phyloP scores from a whole-genome alignment of 352 stramenopile genomes.

The Phytopythium cucurbitacearum region DNA sequence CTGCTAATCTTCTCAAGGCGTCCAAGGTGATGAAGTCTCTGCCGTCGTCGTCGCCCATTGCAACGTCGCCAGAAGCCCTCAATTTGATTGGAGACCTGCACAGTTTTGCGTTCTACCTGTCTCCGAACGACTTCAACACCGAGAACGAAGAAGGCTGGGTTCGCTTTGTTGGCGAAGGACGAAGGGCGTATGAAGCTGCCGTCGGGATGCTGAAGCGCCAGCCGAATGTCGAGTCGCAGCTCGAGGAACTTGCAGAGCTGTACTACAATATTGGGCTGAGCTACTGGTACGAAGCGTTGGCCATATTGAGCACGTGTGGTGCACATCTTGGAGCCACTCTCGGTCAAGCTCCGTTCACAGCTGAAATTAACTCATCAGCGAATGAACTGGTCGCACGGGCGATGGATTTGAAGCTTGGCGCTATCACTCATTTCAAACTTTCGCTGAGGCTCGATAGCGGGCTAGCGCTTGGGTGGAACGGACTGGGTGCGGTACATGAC shows the following conservation, averaged over 20 bases:
- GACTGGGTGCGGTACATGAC: slow-evolving; percentile 55
- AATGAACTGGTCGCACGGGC: slow-evolving; percentile 2
- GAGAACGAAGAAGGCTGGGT: slow-evolving; percentile 39
- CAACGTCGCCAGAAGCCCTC: slow-evolving; percentile 29
- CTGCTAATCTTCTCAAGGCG: slow-evolving; percentile 55
- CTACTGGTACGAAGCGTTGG: slow-evolving; percentile 77
- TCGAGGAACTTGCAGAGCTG: slow-evolving; percentile 25
- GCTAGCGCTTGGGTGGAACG: slow-evolving; percentile 73
- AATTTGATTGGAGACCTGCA: slow-evolving; percentile 83
- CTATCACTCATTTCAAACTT: slow-evolving; percentile 35
- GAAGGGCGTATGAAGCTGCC: slow-evolving; percentile 49
- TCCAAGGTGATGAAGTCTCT: slow-evolving; percentile 42
- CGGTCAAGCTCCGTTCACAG: too few relatives aligned
- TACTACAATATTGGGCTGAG: slow-evolving; percentile 69
- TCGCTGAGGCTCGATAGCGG: slow-evolving; percentile 40
- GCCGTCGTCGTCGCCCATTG: slow-evolving; percentile 17
- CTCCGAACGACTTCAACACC: slow-evolving; percentile 48
- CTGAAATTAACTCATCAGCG: not conserved
- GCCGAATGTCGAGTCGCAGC: slow-evolving; percentile 3
- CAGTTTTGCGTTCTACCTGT: slow-evolving; percentile 80
- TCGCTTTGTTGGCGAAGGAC: slow-evolving; percentile 49
- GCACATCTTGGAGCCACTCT: slow-evolving; percentile 19
- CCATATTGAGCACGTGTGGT: slow-evolving; percentile 26
- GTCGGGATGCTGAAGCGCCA: slow-evolving; percentile 10
- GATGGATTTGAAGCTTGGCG: slow-evolving; percentile 24